Evolutionary conservation across 2,329 filamentous ascomycete genomes (phyloP).

Genomic region (Botrytis pseudocinerea): DNA sequence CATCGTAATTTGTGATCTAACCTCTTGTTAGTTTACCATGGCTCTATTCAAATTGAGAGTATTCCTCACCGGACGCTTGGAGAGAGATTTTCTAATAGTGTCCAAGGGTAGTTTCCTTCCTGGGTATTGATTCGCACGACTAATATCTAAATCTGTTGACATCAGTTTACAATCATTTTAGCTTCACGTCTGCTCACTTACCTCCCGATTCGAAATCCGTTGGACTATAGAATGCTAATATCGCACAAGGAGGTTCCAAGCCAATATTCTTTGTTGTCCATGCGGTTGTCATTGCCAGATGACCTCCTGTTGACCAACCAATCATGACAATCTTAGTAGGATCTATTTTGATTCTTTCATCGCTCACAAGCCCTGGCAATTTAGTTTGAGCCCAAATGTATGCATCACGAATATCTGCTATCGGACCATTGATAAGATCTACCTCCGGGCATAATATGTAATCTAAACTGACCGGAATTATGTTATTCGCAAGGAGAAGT

Average conservation of each 20-base stretch:
- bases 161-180: neutral
- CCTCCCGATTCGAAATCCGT: conserved; percentile 5
- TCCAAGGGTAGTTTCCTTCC: neutral
- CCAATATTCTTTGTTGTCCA: conserved; percentile 42
- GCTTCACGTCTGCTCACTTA: no score
- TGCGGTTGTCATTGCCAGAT: conserved; percentile 47
- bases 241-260: conserved; percentile 45
- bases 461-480: conserved; percentile 52
- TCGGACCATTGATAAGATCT: conserved; percentile 48
- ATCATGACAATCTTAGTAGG: conserved; percentile 43
- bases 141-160: neutral
- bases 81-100: neutral
- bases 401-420: conserved; percentile 49
- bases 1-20: conserved; percentile 15
- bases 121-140: neutral
- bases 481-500: conserved; percentile 34
- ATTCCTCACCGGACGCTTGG: neutral
- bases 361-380: conserved; percentile 27
- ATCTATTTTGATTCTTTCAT: conserved; percentile 32
- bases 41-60: neutral
- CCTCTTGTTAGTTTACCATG: neutral
- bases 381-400: conserved; percentile 39
- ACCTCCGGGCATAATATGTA: conserved; percentile 53
- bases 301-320: conserved; percentile 53
- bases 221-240: conserved; percentile 49